Evolutionary conservation across 148 eudicot genomes (phyloP).

Genomic region (Talinum fruticosum): DNA sequence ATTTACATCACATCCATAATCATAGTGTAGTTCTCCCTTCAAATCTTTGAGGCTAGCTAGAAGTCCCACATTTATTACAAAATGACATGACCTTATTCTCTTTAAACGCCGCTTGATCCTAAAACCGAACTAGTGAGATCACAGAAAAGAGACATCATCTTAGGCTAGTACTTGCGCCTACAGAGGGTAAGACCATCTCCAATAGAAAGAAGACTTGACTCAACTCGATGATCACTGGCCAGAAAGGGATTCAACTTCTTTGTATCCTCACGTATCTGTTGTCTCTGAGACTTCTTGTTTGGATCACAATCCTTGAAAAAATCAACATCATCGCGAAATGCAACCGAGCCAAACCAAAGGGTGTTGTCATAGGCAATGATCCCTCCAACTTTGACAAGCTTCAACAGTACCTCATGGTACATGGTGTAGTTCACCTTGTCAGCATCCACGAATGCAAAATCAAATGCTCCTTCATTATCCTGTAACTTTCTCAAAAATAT

Average conservation of each 20-base stretch:
- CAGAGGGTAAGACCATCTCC: constrained; percentile 42
- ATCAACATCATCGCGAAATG: constrained; percentile 18
- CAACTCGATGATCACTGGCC: constrained; percentile 31
- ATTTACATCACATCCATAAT: too few species aligned
- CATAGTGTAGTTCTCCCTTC: too few species aligned
- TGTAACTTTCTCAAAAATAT: too few species aligned
- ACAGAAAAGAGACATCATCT: too few species aligned
- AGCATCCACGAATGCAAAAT: constrained; percentile 38
- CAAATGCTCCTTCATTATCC: constrained; percentile 31
- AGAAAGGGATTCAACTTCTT: constrained; percentile 21
- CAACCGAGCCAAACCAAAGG: constrained; percentile 36
- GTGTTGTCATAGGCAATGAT: constrained; percentile 39
- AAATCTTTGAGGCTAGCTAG: too few species aligned
- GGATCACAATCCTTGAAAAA: constrained; percentile 15
- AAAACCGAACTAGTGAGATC: too few species aligned
- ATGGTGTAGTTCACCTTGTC: constrained; percentile 35
- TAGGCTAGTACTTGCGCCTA: constrained; percentile 31
- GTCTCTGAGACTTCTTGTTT: background rate
- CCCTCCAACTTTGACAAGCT: constrained; percentile 36
- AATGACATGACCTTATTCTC: too few species aligned
- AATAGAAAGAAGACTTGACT: constrained; percentile 28
- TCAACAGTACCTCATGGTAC: constrained; percentile 31
- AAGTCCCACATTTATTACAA: too few species aligned
- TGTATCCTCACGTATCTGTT: background rate
- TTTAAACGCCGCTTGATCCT: too few species aligned